A percentile compares a stretch with the other conserved stretches of the same genome.
phyloP scores from a whole-genome alignment of 306 rosid species.

The Notholithocarpus densiflorus region DNA sequence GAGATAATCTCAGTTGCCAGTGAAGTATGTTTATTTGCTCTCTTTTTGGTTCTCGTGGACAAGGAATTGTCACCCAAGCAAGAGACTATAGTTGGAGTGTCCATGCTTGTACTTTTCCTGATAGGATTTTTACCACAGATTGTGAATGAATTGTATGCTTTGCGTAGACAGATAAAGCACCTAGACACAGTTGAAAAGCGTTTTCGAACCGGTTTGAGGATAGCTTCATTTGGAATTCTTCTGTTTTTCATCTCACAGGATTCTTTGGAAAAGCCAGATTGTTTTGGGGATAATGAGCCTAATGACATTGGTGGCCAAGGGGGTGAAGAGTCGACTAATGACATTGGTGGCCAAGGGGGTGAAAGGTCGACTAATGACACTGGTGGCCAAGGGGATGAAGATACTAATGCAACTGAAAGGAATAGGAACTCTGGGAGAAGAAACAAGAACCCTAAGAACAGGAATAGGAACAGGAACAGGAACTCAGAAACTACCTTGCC shows the following conservation, averaged over 20 bases:
- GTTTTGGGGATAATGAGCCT: background rate
- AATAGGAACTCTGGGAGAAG: background rate
- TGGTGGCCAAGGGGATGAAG: no score
- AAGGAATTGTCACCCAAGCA: conserved; percentile 35
- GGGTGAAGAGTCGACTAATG: conserved; percentile 16
- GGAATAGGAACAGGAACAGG: background rate
- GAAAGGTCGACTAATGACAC: no score
- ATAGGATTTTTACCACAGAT: conserved; percentile 54
- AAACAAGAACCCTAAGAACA: no score
- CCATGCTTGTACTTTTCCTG: conserved; percentile 63
- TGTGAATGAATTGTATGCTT: conserved; percentile 69
- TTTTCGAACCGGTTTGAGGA: conserved; percentile 46
- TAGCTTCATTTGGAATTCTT: conserved; percentile 62
- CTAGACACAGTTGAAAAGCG: conserved; percentile 57
- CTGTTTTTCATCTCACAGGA: conserved; percentile 53
- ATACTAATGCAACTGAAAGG: no score
- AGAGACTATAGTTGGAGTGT: conserved; percentile 47
- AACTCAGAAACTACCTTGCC: conserved; percentile 25
- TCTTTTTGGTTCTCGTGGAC: conserved; percentile 37
- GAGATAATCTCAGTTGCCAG: conserved; percentile 68
- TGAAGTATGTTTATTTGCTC: conserved; percentile 57
- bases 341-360: no score
- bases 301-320: background rate
- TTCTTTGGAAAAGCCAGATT: conserved; percentile 51
- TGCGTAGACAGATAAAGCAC: conserved; percentile 52